Base-by-base conservation (phyloP, 192 early-diverging fungal genomes). In the Spizellomyces sp. region DNA sequence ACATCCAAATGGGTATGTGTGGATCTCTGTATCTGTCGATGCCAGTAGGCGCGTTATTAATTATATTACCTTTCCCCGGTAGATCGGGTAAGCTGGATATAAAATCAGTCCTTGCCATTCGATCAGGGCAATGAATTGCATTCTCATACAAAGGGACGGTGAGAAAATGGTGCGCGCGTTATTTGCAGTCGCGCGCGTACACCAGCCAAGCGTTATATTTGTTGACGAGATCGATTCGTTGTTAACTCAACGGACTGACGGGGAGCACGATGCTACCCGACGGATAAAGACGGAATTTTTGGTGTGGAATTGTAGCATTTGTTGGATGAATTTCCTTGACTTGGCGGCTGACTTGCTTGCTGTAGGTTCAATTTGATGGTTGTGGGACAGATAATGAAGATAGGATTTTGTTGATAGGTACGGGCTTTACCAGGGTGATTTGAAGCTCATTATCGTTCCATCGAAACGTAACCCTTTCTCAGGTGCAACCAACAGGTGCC, bases 151-250 rank as follows among this genome's bases (percentile, higher is more conserved):
- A 8, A 93, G 95, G 45, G 94, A 97, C 71, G 94, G 94, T 47
- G 95, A 97, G 73, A 97, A 97, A 73, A 92, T 96, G 92, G 92
- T 93, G 17, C 88, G 94, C 0, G 91, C 93, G 12, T 71, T 98
- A 52, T 98, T 98, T 82, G 94, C 95, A 0, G 93, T 96, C 0
- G 95, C 95, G 1, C 70, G 95, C 43, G 90, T 88, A 9, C 70
- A 84, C 56, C 94, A 96, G 79, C 95, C 95, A 19, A 84, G 90
- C 0, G 93, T 95, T 0, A 93, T 96, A 14, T 95, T 96, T 75
- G 87, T 98, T 46, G 95, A 98, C 70, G 95, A 98, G 79, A 95
- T 98, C 67, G 95, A 98, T 76, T 95, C 93, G 8, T 80, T 98
- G 6, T 67, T 98, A 71, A 92, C 94, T 2, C 89, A 93, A 65